These are phyloP conservation scores for Chrysanthemum makinoi DNA, from an alignment of 129 eudicot genomes.

Conservation along the genomic window DNA sequence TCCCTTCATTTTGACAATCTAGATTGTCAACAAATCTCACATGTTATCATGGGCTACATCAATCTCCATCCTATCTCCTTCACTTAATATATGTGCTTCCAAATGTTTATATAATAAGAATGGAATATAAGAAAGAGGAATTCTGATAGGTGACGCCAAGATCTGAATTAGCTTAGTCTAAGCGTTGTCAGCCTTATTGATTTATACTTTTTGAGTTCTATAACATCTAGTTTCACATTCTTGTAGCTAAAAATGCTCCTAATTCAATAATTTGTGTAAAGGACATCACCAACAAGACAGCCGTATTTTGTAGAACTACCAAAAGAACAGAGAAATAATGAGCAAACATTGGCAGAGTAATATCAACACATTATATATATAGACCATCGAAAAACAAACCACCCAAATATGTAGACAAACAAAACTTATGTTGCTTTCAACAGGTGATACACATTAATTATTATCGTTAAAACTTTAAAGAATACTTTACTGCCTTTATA, in stretches of 20 bases:
- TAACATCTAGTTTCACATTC: background rate
- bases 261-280: background rate
- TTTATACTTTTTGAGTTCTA: no score
- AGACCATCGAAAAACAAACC: background rate
- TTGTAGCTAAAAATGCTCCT: conserved; percentile 11
- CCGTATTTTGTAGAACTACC: conserved; percentile 14
- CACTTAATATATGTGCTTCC: background rate
- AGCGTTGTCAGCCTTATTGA: no score
- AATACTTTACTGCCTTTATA: background rate
- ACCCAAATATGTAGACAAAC: conserved; percentile 15
- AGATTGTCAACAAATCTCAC: background rate
- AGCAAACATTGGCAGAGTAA: background rate
- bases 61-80: conserved; percentile 7
- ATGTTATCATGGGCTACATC: background rate
- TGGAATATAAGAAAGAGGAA: background rate
- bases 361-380: background rate
- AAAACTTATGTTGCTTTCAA: conserved; percentile 7
- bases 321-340: background rate
- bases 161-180: conserved; percentile 5
- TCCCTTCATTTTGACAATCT: background rate
- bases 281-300: conserved; percentile 5
- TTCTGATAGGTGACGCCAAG: conserved; percentile 5
- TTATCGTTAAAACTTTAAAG: background rate
- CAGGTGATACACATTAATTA: background rate
- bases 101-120: background rate